Base-by-base conservation (phyloP, 768 basidiomycete genomes). In the Lactarius pseudohatsudake region DNA sequence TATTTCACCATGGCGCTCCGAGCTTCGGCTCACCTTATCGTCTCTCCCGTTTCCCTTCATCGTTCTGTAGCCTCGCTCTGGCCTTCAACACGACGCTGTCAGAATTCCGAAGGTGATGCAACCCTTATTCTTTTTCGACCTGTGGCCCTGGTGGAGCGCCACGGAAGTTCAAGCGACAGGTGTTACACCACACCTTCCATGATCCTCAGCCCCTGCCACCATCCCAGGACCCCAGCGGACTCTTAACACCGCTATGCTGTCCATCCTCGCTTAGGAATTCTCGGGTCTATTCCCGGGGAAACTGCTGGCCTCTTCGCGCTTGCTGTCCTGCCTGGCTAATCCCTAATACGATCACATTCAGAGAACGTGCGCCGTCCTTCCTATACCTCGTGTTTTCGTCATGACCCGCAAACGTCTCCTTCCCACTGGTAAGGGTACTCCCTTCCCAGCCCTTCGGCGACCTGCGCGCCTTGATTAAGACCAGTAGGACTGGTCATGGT, bases 201-300 rank as follows among this genome's bases (percentile, higher is more conserved):
- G 60, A 61, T 53, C n/a, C 32, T 38, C 47, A 36, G 50, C 38
- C 26, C 58, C 58, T 59, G 38, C 28, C 28, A 55, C 57, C 60
- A 13, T 16, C 38, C 38, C 15, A 15, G 36, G 41, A 43, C 41
- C 55, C 62, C 40, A 32, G 26, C 53, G 20, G 41, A 45, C 30
- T 36, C 28, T 63, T 43, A 55, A 32, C 53, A 60, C 59, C 64
- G 38, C 38, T 13, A 32, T 6, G 20, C 0, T n/a, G 38, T 30
- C 47, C 28, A 34, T 45, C 22, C 57, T 38, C 57, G 1, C 32
- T 41, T 45, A 61, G 64, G 59, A 56, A 61, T 65, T 26, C 40
- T 62, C 55, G 60, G 65, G 11, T 55, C 13, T 57, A 28, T 36
- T 40, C 43, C 41, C 65, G 65, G 65, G 18, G 36, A 66, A 66